phyloP scores from a whole-genome alignment of 2,329 filamentous ascomycete species.

The Dryadomyces sulphureus region DNA sequence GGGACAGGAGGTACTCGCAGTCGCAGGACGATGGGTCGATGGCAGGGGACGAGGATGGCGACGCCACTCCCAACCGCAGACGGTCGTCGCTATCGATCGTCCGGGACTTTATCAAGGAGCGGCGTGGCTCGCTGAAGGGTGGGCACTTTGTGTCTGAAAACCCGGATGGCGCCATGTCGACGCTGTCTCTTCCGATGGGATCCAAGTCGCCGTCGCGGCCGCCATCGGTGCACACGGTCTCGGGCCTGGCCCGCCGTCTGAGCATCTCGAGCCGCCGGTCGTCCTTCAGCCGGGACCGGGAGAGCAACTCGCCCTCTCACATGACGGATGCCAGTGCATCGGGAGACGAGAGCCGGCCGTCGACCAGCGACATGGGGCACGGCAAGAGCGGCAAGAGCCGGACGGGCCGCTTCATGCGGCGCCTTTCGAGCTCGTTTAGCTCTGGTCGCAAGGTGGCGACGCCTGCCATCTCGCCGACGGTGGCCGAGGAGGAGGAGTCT shows the following conservation, averaged over 20 bases:
- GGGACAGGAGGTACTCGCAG: slow-evolving; percentile 21
- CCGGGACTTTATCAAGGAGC: slow-evolving; percentile 46
- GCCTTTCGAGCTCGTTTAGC: slow-evolving; percentile 38
- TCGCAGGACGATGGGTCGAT: slow-evolving; percentile 16
- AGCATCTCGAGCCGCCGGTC: slow-evolving; percentile 50
- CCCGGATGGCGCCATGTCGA: slow-evolving; percentile 12
- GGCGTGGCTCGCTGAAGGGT: slow-evolving; percentile 32
- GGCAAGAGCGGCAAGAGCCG: slow-evolving; percentile 26
- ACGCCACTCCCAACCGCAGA: slow-evolving; percentile 20
- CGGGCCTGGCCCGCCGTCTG: slow-evolving; percentile 40
- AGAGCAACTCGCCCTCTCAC: slow-evolving; percentile 24
- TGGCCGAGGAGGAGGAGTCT: slow-evolving; percentile 30
- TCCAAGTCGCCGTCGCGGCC: slow-evolving; percentile 31
- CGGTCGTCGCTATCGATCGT: slow-evolving; percentile 46
- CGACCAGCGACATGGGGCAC: slow-evolving; percentile 19
- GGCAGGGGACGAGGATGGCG: slow-evolving; percentile 16
- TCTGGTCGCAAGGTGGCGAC: slow-evolving; percentile 29
- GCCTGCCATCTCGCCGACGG: slow-evolving; percentile 33
- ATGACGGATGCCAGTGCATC: slow-evolving; percentile 29
- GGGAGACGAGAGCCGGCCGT: slow-evolving; percentile 29
- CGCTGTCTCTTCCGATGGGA: slow-evolving; percentile 13
- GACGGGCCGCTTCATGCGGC: slow-evolving; percentile 42
- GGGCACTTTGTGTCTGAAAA: slow-evolving; percentile 30
- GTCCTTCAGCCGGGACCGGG: slow-evolving; percentile 30
- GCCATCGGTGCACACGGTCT: slow-evolving; percentile 31